A percentile compares a stretch with the other conserved stretches of the same genome.
phyloP scores from a whole-genome alignment of 805 yeast species.

The Peterozyma xylosa region DNA sequence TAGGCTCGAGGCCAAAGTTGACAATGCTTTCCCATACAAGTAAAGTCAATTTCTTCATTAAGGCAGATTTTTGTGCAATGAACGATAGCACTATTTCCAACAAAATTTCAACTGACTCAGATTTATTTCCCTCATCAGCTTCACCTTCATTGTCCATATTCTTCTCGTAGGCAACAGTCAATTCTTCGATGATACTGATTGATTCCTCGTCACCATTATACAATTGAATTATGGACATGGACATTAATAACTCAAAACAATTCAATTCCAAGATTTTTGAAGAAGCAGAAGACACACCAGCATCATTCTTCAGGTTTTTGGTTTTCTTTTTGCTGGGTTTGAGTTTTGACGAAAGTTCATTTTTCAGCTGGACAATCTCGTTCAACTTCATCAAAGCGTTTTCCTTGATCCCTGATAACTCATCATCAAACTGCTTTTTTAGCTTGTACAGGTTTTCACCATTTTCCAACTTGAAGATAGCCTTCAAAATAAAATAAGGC shows the following conservation, averaged over 20 bases:
- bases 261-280: conserved; percentile 27
- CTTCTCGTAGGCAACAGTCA: conserved; percentile 51
- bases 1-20: conserved; percentile 27
- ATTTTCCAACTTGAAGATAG: conserved; percentile 21
- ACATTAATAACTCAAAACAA: conserved; percentile 66
- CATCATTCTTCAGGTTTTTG: not conserved
- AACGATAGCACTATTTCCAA: conserved; percentile 50
- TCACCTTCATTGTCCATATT: conserved; percentile 28
- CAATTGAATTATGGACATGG: conserved; percentile 71
- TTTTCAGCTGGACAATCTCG: conserved; percentile 29
- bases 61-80: conserved; percentile 46
- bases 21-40: conserved; percentile 42
- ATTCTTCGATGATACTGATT: conserved; percentile 63
- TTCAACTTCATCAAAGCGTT: conserved; percentile 43
- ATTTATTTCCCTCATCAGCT: conserved; percentile 28
- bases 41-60: conserved; percentile 50
- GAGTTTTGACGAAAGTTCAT: conserved; percentile 9
- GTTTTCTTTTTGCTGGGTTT: conserved; percentile 14
- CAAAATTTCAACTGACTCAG: conserved; percentile 24
- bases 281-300: conserved; percentile 14
- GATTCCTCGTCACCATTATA: conserved; percentile 77
- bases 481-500: conserved; percentile 47
- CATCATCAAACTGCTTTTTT: conserved; percentile 46
- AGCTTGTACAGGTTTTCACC: conserved; percentile 9
- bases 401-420: conserved; percentile 36